These are phyloP conservation scores for Kodamaea jinghongensis DNA, from an alignment of 805 yeast species.

Conservation along the genomic window DNA sequence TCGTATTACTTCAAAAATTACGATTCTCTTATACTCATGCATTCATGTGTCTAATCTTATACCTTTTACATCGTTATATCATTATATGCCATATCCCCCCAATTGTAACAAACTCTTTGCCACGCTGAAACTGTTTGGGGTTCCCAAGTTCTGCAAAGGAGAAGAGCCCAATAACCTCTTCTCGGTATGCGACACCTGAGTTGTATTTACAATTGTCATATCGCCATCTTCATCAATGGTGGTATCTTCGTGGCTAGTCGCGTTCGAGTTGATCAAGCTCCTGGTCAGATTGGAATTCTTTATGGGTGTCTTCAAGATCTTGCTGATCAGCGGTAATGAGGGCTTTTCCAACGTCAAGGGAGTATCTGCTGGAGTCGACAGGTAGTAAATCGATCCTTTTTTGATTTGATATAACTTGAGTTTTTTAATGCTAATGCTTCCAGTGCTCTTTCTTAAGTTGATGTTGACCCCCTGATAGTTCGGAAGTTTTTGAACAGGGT, in stretches of 20 bases:
- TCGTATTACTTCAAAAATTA: no score
- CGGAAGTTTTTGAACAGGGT: conserved; percentile 4
- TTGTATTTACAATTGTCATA: conserved; percentile 18
- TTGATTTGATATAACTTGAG: conserved; percentile 40
- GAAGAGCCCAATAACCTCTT: conserved; percentile 20
- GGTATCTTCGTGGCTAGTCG: conserved; percentile 16
- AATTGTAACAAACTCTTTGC: conserved; percentile 46
- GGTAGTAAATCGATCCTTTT: conserved; percentile 32
- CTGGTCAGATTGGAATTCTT: conserved; percentile 29
- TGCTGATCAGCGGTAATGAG: conserved; percentile 40
- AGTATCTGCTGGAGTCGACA: conserved; percentile 6
- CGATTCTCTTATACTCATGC: no score
- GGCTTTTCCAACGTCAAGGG: conserved; percentile 13
- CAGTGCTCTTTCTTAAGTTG: conserved; percentile 20
- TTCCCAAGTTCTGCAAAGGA: conserved; percentile 36
- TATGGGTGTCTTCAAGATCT: conserved; percentile 44
- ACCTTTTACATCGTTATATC: no score
- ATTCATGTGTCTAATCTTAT: no score
- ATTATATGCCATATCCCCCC: conserved; percentile 26
- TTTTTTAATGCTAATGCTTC: no score
- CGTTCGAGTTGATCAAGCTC: conserved; percentile 13
- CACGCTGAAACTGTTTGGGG: conserved; percentile 45
- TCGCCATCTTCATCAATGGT: conserved; percentile 24
- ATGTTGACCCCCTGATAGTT: conserved; percentile 19
- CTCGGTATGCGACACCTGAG: background rate